A percentile compares a stretch with the other conserved stretches of the same genome.
These are phyloP conservation scores for Parastagonospora nodorum DNA, from an alignment of 2,329 filamentous ascomycete species.

Conservation along the genomic window DNA sequence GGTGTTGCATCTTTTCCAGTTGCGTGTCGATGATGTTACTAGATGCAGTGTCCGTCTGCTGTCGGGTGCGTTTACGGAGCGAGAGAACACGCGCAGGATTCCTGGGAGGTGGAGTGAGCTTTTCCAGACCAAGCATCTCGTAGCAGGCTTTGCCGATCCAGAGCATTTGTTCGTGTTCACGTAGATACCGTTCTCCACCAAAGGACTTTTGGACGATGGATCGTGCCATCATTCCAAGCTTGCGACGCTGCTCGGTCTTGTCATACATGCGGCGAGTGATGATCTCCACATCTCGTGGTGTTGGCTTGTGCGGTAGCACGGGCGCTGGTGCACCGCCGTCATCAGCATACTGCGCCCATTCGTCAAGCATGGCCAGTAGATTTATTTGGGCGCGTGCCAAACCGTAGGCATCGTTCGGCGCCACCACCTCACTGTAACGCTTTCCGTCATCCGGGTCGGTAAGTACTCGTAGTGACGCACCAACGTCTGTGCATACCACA, in stretches of 20 bases:
- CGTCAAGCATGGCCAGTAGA: slow-evolving; percentile 64
- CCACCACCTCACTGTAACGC: slow-evolving; percentile 66
- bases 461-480: slow-evolving; percentile 61
- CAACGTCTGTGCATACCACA: slow-evolving; percentile 62
- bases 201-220: slow-evolving; percentile 65
- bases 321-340: slow-evolving; percentile 51
- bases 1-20: slow-evolving; percentile 46
- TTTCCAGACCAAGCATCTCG: slow-evolving; percentile 40
- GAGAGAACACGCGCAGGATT: slow-evolving; percentile 38
- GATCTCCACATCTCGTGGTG: slow-evolving; percentile 55
- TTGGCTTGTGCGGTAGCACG: slow-evolving; percentile 56
- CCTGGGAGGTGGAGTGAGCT: slow-evolving; percentile 28
- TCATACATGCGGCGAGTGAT: slow-evolving; percentile 65
- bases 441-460: slow-evolving; percentile 56
- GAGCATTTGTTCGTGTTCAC: slow-evolving; percentile 63
- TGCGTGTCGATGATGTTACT: slow-evolving; percentile 34
- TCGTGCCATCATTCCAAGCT: slow-evolving; percentile 63
- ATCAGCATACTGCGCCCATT: slow-evolving; percentile 64
- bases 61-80: slow-evolving; percentile 13
- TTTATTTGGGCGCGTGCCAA: slow-evolving; percentile 67
- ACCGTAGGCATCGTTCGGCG: slow-evolving; percentile 66
- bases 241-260: slow-evolving; percentile 61
- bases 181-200: slow-evolving; percentile 63
- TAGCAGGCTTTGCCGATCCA: slow-evolving; percentile 46
- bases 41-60: slow-evolving; percentile 23